These are phyloP conservation scores for Ilyonectria robusta DNA, from an alignment of 2,329 filamentous ascomycete genomes.

Conservation along the genomic window DNA sequence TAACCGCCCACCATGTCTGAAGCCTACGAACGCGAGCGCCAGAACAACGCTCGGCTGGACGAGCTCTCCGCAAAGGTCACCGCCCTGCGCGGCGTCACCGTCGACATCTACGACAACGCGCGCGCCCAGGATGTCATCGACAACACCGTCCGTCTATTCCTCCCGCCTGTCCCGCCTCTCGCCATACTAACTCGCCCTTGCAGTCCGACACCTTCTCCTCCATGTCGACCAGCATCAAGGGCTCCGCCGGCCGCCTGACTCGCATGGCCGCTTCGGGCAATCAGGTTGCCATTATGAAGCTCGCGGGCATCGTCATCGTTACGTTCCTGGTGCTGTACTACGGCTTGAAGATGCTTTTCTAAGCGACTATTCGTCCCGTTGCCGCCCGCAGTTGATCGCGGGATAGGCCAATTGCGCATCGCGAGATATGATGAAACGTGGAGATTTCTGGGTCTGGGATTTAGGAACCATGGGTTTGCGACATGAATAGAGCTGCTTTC, in stretches of 20 bases:
- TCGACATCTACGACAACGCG: slow-evolving; percentile 98
- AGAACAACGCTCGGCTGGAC: slow-evolving; percentile 95
- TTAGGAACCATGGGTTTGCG: not conserved
- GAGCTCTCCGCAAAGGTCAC: slow-evolving; percentile 93
- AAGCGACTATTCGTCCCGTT: slow-evolving; percentile 28
- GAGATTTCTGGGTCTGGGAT: not conserved
- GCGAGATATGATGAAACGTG: slow-evolving; percentile 16
- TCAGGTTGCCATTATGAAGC: slow-evolving; percentile 90
- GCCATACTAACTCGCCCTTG: slow-evolving; percentile 26
- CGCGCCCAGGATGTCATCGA: slow-evolving; percentile 91
- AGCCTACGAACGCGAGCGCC: slow-evolving; percentile 84
- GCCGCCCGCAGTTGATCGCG: not conserved
- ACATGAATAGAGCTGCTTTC: slow-evolving; percentile 4
- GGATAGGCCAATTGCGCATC: slow-evolving; percentile 1
- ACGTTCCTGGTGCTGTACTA: slow-evolving; percentile 84
- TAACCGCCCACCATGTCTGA: slow-evolving; percentile 72
- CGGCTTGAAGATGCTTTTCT: slow-evolving; percentile 74
- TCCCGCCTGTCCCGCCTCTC: not conserved
- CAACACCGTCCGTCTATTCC: slow-evolving; percentile 74
- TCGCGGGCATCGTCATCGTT: slow-evolving; percentile 85
- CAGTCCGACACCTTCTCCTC: slow-evolving; percentile 92
- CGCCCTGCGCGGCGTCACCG: slow-evolving; percentile 90
- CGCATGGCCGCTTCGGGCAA: slow-evolving; percentile 94
- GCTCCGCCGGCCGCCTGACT: slow-evolving; percentile 84
- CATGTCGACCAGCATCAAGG: slow-evolving; percentile 86